phyloP scores from a whole-genome alignment of 768 basidiomycete species.

The Leccinellum rugosiceps region DNA sequence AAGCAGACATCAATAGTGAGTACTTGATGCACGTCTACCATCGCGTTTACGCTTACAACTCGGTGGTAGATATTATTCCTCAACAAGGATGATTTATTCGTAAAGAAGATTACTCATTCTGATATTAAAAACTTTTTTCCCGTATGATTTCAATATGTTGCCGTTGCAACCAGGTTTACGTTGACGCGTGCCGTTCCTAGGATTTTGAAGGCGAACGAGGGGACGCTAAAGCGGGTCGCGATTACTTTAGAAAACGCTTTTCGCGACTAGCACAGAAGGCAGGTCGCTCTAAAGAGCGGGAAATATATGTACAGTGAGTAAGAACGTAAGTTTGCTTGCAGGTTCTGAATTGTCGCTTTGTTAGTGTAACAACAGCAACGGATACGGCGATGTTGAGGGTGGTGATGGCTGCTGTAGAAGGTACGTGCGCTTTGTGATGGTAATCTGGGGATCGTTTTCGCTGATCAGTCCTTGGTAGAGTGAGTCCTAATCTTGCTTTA shows the following conservation, averaged over 20 bases:
- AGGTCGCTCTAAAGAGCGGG: slow-evolving; percentile 79
- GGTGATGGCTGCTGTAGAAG: slow-evolving; percentile 96
- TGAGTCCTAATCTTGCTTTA: slow-evolving; percentile 46
- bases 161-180: neutral
- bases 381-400: slow-evolving; percentile 86
- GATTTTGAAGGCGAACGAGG: slow-evolving; percentile 81
- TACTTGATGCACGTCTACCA: slow-evolving; percentile 2
- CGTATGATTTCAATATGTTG: slow-evolving; percentile 38
- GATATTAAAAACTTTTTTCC: slow-evolving; percentile 90
- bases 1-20: slow-evolving; percentile 87
- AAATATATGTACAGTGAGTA: slow-evolving; percentile 91
- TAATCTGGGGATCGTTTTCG: neutral
- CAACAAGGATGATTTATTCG: slow-evolving; percentile 94
- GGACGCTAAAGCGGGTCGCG: slow-evolving; percentile 72
- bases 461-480: slow-evolving; percentile 45
- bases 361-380: slow-evolving; percentile 83
- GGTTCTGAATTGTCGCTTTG: slow-evolving; percentile 3
- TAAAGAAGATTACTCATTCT: slow-evolving; percentile 75
- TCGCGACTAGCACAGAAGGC: slow-evolving; percentile 79
- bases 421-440: slow-evolving; percentile 40
- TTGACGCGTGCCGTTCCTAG: slow-evolving; percentile 35
- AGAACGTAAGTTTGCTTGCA: slow-evolving; percentile 1
- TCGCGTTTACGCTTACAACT: slow-evolving; percentile 1
- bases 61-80: slow-evolving; percentile 78
- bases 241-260: slow-evolving; percentile 90